Percentiles rank a stretch among this genome's conserved stretches.
Conservation (phyloP, 345 rosid genomes). For the Eucalyptus microcorys region DNA sequence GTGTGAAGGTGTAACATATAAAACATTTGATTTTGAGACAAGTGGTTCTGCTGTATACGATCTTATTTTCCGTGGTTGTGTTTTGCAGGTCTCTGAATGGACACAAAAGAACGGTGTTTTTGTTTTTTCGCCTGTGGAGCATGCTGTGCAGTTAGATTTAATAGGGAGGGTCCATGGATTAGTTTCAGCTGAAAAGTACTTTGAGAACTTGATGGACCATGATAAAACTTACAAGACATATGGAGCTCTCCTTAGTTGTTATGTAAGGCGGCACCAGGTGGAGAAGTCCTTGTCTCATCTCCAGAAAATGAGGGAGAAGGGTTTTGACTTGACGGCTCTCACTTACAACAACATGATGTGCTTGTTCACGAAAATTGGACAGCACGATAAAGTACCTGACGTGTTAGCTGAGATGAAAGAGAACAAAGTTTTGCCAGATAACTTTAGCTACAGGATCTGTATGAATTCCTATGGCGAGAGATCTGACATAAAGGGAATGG, state of each 20-base stretch:
- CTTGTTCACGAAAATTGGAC: constrained; percentile 45
- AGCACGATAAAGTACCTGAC: constrained; percentile 46
- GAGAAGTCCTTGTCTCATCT: constrained; percentile 53
- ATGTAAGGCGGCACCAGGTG: constrained; percentile 44
- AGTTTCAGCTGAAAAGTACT: constrained; percentile 59
- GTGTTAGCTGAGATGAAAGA: constrained; percentile 68
- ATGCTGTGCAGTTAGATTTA: constrained; percentile 75
- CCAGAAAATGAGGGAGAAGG: constrained; percentile 67
- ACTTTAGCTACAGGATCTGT: constrained; percentile 71
- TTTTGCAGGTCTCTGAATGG: constrained; percentile 75
- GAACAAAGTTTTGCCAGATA: constrained; percentile 50
- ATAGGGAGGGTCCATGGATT: constrained; percentile 67
- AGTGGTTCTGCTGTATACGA: not conserved
- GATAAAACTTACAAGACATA: constrained; percentile 67
- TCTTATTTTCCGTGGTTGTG: not conserved
- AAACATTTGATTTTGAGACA: not conserved
- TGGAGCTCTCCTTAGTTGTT: constrained; percentile 84
- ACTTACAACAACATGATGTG: constrained; percentile 77
- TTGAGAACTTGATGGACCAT: constrained; percentile 39
- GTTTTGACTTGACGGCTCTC: constrained; percentile 37
- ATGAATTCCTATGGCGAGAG: constrained; percentile 58
- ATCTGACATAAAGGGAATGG: constrained; percentile 46
- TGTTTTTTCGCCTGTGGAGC: constrained; percentile 49
- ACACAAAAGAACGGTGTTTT: constrained; percentile 47
- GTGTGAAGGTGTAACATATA: not conserved